Evolutionary conservation across 805 yeast species (phyloP), one percentile per base, ranked within the genome.

Genomic region (Saturnispora saitoi): DNA sequence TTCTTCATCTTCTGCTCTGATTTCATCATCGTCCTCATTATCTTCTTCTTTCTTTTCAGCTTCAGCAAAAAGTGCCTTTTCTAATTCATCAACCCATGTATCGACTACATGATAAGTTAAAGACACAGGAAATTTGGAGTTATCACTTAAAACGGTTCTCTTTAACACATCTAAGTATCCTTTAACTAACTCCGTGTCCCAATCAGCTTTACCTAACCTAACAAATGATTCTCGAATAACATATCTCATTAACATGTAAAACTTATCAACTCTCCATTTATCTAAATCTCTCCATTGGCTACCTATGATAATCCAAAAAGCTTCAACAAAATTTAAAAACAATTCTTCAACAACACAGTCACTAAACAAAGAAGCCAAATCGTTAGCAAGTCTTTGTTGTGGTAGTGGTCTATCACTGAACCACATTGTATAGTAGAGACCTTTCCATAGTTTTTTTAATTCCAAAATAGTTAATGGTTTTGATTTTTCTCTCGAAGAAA

Each of bases 371-470:
- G 10, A 56, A 43, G 91, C 95, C 53, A 93, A 69, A 39, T 77
- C 80, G 43, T 73, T 76, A 2, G 96, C 95, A 34, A 93, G 70
- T 51, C 81, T 70, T 65, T 89, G 96, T 66, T 93, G 99, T 22
- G 95, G 93, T 58, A 84, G 74, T 26, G 96, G 95, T 61, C 90
- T 78, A 65, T 93, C 99, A 62, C 95, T 78, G 69, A 84, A 88
- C 98, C 99, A 93, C 95, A 93, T 87, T 10, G 95, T 78, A 62
- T 74, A 93, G 66, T 83, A 93, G 37, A 93, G 72, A n/a, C 98
- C 99, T 67, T 86, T 89, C 97, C 99, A 93, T 51, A 93, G 70
- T 63, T 91, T 90, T 56, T 85, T 85, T 54, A 80, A 71, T 47
- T 88, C 93, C 36, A 76, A 59, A 42, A 62, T 67, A 5, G 71